Base-by-base conservation (phyloP, 2,329 filamentous ascomycete genomes). In the Sporothrix brunneoviolacea region DNA sequence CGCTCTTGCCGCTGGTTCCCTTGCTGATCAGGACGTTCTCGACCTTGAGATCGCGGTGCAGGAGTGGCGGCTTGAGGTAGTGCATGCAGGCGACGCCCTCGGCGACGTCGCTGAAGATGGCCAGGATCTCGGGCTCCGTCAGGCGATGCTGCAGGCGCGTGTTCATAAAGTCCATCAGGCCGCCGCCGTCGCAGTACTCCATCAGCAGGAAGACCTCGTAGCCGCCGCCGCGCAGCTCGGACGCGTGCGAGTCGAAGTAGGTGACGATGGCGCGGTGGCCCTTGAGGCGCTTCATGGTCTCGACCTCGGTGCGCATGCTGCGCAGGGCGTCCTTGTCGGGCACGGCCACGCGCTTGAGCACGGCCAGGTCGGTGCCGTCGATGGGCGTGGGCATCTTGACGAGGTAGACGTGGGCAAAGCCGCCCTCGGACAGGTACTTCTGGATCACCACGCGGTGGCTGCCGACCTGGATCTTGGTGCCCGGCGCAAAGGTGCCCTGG, bases 221-320 rank as follows among this genome's bases (percentile, higher is more conserved):
- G 52, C 93, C 93, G 37, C 91, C 91, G 46, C 87, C 89, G 61
- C 88, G 85, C 60, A 97, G 74, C 69, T 97, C 91, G 15, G 90
- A 96, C 33, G 93, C 93, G 69, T 98, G 93, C 58, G 91, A 97
- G 73, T 98, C 93, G 66, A 97, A 91, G 70, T 98, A 98, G 53
- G 86, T 96, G 61, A 98, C 93, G 64, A 98, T 97, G 61, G 93
- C 86, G 56, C 84, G 83, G 76, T 97, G 93, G 51, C 93, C 93
- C 75, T 95, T 95, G 61, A 98, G 78, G 70, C 93, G 91, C 82
- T 98, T 98, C 93, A 98, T 98, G 13, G 93, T 98, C 73, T 98
- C 93, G 60, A 98, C 93, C 75, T 98, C 93, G 59, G 84, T 97
- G 68, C 93, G 84, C 93, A 98, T 97, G 68, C 88, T 91, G 56